Percentiles rank a stretch among this genome's conserved stretches.
Evolutionary conservation across 805 yeast species (phyloP).

Genomic region (Wickerhamomyces kurtzmanii): DNA sequence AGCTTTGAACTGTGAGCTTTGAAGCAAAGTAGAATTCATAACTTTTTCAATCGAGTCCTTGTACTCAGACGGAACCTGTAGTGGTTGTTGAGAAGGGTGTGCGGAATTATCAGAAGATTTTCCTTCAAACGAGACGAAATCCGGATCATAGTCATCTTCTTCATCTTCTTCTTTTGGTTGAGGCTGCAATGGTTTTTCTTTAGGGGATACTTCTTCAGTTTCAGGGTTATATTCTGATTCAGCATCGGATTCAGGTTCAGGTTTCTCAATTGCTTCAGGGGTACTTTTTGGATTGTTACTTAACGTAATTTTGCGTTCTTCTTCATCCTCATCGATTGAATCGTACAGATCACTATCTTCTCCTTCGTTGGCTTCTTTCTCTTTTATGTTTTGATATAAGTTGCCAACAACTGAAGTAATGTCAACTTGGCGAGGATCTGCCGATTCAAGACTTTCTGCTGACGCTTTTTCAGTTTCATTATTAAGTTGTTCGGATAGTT

Average conservation of each 20-base stretch:
- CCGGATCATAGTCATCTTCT: too few species aligned
- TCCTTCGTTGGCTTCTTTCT: constrained; percentile 1
- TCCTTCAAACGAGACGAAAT: too few species aligned
- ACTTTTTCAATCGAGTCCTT: too few species aligned
- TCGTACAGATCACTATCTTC: constrained; percentile 1
- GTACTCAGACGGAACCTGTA: too few species aligned
- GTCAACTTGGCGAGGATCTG: too few species aligned
- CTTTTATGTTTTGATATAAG: neutral
- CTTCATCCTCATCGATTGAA: constrained; percentile 1
- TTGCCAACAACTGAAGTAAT: too few species aligned
- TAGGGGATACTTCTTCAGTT: too few species aligned
- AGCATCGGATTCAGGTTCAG: constrained; percentile 1
- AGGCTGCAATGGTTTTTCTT: too few species aligned
- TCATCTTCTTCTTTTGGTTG: too few species aligned
- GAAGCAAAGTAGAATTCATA: constrained; percentile 1
- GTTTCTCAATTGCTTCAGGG: constrained; percentile 1
- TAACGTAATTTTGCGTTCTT: constrained; percentile 1
- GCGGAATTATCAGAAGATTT: too few species aligned
- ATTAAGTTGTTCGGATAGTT: neutral
- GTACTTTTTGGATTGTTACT: neutral
- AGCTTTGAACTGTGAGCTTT: constrained; percentile 2
- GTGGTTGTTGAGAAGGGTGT: too few species aligned
- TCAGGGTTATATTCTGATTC: constrained; percentile 3
- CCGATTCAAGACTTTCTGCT: too few species aligned
- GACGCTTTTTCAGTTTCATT: neutral